Evolutionary conservation across 495 filamentous ascomycete genomes (phyloP).

Genomic region (Monascus purpureus): DNA sequence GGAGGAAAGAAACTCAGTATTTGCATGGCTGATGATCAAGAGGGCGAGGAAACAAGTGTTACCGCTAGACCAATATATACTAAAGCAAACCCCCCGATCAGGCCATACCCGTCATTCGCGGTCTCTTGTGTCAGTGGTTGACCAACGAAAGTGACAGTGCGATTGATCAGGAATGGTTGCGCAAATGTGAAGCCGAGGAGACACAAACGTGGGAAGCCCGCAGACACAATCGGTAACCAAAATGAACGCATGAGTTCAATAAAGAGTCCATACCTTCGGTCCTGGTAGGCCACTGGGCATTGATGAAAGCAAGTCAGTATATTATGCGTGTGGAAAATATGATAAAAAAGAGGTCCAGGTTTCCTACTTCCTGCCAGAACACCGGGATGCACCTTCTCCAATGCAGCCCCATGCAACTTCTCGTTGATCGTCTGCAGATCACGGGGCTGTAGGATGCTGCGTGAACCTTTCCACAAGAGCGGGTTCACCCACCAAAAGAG

Average conservation of each 20-base stretch:
- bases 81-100: conserved; percentile 49
- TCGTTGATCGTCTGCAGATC: conserved; percentile 35
- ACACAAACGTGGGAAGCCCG: conserved; percentile 36
- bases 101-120: conserved; percentile 36
- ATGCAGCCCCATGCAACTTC: conserved; percentile 23
- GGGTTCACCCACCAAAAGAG: conserved; percentile 48
- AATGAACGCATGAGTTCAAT: conserved; percentile 29
- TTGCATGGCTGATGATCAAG: too few species aligned
- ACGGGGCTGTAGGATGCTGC: conserved; percentile 23
- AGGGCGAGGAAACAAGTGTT: too few species aligned
- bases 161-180: conserved; percentile 40
- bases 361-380: too few species aligned
- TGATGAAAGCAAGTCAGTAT: too few species aligned
- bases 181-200: conserved; percentile 42
- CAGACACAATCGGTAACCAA: conserved; percentile 30
- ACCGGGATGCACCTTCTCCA: too few species aligned
- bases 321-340: too few species aligned
- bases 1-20: too few species aligned
- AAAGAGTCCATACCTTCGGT: conserved; percentile 36
- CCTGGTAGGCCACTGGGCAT: too few species aligned
- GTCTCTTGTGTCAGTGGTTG: background rate
- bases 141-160: conserved; percentile 10
- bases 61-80: conserved; percentile 51
- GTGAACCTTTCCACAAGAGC: conserved; percentile 37
- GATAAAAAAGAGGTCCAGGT: too few species aligned